Evolutionary conservation across 2,329 filamentous ascomycete species (phyloP).

Genomic region (Dryadomyces quercus-mongolicae): DNA sequence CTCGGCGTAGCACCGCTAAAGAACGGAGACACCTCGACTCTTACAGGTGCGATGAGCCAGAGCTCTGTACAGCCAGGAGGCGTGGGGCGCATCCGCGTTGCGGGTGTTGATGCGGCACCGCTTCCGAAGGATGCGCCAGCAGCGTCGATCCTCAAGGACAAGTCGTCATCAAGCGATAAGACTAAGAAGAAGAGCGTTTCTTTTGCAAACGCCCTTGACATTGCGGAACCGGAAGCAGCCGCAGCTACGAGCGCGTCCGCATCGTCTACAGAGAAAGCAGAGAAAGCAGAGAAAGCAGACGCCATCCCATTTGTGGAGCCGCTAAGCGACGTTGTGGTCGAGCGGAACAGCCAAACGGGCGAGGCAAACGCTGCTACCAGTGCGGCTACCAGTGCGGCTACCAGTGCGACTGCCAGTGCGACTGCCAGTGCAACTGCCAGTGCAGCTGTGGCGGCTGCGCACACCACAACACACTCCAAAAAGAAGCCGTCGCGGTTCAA

Average conservation of each 20-base stretch:
- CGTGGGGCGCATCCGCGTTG: slow-evolving; percentile 46
- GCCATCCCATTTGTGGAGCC: slow-evolving; percentile 11
- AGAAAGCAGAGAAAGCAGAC: neutral
- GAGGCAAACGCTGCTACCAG: neutral
- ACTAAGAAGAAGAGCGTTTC: slow-evolving; percentile 56
- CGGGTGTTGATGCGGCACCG: neutral
- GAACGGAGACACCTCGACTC: neutral
- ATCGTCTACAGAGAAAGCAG: slow-evolving; percentile 2
- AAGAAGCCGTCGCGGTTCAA: slow-evolving; percentile 43
- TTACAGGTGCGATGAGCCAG: neutral
- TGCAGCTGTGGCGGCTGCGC: neutral
- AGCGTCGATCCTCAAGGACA: slow-evolving; percentile 5
- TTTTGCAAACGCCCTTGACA: slow-evolving; percentile 66
- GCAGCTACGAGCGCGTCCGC: neutral
- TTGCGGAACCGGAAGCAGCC: slow-evolving; percentile 31
- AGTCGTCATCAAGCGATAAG: neutral
- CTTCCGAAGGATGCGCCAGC: slow-evolving; percentile 1
- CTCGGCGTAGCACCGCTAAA: slow-evolving; percentile 45
- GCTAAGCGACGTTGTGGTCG: slow-evolving; percentile 14
- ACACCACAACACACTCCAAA: slow-evolving; percentile 7
- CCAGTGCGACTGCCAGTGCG: no score
- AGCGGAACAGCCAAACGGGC: slow-evolving; percentile 12
- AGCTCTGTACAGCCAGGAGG: slow-evolving; percentile 23
- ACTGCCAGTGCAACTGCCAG: no score
- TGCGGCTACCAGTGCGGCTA: no score